Conservation (phyloP, 169 alveolate species). For the Ichthyophthirius multifiliis region DNA sequence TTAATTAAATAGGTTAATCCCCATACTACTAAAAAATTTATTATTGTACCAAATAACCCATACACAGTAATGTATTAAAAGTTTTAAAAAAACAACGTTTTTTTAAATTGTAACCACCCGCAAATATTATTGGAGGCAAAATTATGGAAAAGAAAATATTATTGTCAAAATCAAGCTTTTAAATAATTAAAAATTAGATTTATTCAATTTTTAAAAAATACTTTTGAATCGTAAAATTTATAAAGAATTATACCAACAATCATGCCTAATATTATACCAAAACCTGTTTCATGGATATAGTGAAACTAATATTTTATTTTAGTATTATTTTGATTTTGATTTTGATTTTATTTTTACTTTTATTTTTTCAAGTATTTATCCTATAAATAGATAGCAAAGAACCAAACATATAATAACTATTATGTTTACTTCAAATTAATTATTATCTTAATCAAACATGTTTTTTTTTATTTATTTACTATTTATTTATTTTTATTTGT, state of each 20-base stretch:
- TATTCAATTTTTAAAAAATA: neutral
- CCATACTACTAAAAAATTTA: slow-evolving; percentile 49
- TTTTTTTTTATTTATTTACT: too few relatives aligned
- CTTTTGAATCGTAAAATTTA: neutral
- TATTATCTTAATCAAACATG: too few relatives aligned
- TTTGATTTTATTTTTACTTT: too few relatives aligned
- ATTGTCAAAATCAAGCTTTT: slow-evolving; percentile 47
- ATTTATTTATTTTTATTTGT: too few relatives aligned
- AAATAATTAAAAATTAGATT: neutral
- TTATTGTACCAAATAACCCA: slow-evolving; percentile 72
- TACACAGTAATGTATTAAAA: slow-evolving; percentile 55
- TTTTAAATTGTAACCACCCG: slow-evolving; percentile 77
- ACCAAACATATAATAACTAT: too few relatives aligned
- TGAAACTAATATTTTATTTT: slow-evolving; percentile 22
- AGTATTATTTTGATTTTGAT: too few relatives aligned
- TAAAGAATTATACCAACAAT: slow-evolving; percentile 28
- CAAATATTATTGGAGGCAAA: slow-evolving; percentile 72
- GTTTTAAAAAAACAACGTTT: slow-evolving; percentile 66
- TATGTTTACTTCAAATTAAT: too few relatives aligned
- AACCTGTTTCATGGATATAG: slow-evolving; percentile 44
- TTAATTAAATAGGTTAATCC: slow-evolving; percentile 44
- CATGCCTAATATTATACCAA: slow-evolving; percentile 40
- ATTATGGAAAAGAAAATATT: slow-evolving; percentile 66
- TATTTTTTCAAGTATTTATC: too few relatives aligned
- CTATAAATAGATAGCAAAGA: too few relatives aligned